Percentiles rank a stretch among this genome's conserved stretches.
phyloP scores from a whole-genome alignment of 169 alveolate genomes.

The Plasmodium berghei region DNA sequence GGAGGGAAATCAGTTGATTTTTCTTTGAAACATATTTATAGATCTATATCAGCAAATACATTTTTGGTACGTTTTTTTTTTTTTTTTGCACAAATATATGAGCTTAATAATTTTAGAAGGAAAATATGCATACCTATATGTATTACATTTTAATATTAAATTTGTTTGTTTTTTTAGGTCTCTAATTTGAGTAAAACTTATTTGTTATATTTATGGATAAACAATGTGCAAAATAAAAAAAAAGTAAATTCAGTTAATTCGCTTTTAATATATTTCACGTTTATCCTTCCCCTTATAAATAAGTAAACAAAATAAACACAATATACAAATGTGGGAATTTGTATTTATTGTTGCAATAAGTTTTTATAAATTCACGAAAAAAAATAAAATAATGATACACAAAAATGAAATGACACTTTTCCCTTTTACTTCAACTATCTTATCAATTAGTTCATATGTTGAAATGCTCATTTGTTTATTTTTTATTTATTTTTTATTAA shows the following conservation, averaged over 20 bases:
- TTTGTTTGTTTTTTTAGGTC: conserved; percentile 11
- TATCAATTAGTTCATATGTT: not conserved
- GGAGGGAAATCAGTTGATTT: conserved; percentile 69
- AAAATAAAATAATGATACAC: too few relatives aligned
- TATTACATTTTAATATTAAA: not conserved
- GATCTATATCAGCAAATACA: conserved; percentile 71
- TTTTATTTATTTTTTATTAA: not conserved
- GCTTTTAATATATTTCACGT: conserved; percentile 49
- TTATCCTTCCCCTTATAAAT: conserved; percentile 53
- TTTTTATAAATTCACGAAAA: too few relatives aligned
- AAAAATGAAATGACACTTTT: too few relatives aligned
- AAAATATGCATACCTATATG: too few relatives aligned
- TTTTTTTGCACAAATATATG: not conserved
- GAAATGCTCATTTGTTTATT: not conserved
- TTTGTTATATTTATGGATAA: conserved; percentile 46
- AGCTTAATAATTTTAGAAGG: not conserved
- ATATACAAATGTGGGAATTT: not conserved
- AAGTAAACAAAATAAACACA: conserved; percentile 24
- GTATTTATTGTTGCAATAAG: too few relatives aligned
- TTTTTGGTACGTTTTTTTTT: conserved; percentile 16
- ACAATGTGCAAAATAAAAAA: conserved; percentile 16
- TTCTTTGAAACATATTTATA: conserved; percentile 56
- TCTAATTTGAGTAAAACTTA: conserved; percentile 54
- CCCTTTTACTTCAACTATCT: too few relatives aligned
- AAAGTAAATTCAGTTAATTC: conserved; percentile 32